Base-by-base conservation (phyloP, 306 rosid genomes). In the Prosopis cineraria region DNA sequence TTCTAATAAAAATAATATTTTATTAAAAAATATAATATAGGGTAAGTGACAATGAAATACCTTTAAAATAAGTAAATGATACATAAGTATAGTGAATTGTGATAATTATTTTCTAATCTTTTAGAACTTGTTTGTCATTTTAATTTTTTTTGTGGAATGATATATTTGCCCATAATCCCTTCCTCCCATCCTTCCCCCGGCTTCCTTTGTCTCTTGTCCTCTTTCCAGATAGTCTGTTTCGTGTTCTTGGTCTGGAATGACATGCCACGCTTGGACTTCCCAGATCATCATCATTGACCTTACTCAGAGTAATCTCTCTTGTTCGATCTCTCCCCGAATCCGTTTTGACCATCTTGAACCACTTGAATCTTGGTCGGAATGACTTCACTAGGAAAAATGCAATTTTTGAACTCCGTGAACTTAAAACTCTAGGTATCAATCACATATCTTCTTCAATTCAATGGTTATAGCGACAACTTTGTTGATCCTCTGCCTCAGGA, bases 231-330 rank as follows among this genome's bases (percentile, higher is more conserved):
- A n/a, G n/a, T 85, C 93, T 6, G 77, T 82, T 62, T 95, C 97
- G 98, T 95, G 99, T 78, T 76, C 96, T 3, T 95, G 98, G 99
- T 88, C 89, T 1, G 99, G 96, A 22, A 56, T 95, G 85, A 87
- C 79, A 53, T 95, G 99, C 86, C 93, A 87, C 77, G 79, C 85
- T 3, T 84, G 83, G 50, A 78, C 94, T 16, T 16, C 89, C 1
- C 86, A 88, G 34, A 81, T 95, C 76, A 82, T 78, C 43, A 27
- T 84, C 24, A 82, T 95, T 1, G 91, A 95, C 85, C 96, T 95
- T 87, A 91, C 98, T 30, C 65, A 34, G 68, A 90, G 89, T 67
- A 95, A 95, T 82, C 97, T 95, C 70, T 83, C 99, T 14, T 98
- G 98, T 68, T 36, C 60, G 20, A 87, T 95, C 72, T 89, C 97